Base-by-base conservation (phyloP, 768 basidiomycete genomes). In the Boletus tomentosulus region DNA sequence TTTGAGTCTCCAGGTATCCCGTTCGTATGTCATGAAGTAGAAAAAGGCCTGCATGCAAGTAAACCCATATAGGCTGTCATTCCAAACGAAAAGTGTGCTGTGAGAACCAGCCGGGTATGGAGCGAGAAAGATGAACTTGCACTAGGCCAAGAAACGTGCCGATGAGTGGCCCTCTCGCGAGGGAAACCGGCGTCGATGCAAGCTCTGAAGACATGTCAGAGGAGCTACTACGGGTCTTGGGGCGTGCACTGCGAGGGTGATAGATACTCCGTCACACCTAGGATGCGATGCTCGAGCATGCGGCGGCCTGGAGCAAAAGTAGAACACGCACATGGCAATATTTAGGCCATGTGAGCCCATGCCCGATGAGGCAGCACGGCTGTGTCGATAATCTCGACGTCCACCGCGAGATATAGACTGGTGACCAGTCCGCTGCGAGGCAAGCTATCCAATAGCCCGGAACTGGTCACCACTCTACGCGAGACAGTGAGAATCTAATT, bases 11-110 rank as follows among this genome's bases (percentile, higher is more conserved):
- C 44, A 22, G 11, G 30, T 6, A 25, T 67, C 66, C 2, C 46
- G 44, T 3, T 54, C 55, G 52, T 67, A 67, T 0, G 60, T 67
- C 11, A 48, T 57, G 19, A 64, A 69, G 54, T 67, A 67, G 22
- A 62, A 69, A 24, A 69, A 61, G 6, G 65, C 56, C 33, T 67
- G 66, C 41, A 57, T 56, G 54, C 65, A 67, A 6, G 65, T 66
- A 6, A 65, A 48, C 12, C 67, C 67, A n/a, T 69, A 68, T 3
- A 69, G 48, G 22, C 67, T 68, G 34, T 10, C 6, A 3, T 39
- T 33, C 31, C 25, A 22, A 33, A 33, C 37, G 3, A 41, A 31
- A 3, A 28, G 22, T 16, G 33, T 15, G 41, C 2, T 16, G 47
- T 61, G 37, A 56, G 55, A 45, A 53, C 24, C 15, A n/a, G 43